Conservation (phyloP, 192 early-diverging fungal species). For the Funneliformis geosporum region DNA sequence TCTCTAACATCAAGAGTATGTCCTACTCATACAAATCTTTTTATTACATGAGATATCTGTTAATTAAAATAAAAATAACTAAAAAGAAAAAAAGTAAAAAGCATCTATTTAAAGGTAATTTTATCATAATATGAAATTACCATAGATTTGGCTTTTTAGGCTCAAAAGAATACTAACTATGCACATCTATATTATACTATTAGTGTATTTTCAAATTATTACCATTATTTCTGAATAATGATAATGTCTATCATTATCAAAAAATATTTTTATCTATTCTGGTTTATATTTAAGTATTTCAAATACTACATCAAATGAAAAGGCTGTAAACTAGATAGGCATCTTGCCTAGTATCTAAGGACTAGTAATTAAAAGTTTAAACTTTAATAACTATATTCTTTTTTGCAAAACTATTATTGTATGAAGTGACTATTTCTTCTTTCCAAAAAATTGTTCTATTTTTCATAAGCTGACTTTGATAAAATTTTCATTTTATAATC, state of each 20-base stretch:
- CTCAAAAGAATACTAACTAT: slow-evolving; percentile 6
- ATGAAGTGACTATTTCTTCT: neutral
- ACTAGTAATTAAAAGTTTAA: neutral
- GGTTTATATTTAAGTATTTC: slow-evolving; percentile 10
- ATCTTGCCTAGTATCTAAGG: slow-evolving; percentile 6
- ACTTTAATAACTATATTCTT: neutral
- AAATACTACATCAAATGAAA: slow-evolving; percentile 3
- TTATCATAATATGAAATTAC: neutral
- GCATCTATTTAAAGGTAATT: neutral
- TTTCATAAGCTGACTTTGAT: neutral
- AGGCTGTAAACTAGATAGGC: slow-evolving; percentile 4
- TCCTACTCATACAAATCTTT: neutral
- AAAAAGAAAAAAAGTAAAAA: neutral
- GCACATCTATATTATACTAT: slow-evolving; percentile 16
- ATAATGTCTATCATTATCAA: too few relatives aligned
- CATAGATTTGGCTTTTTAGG: neutral
- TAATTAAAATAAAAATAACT: neutral
- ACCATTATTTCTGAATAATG: slow-evolving; percentile 7
- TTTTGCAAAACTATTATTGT: slow-evolving; percentile 9
- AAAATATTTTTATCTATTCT: slow-evolving; percentile 18
- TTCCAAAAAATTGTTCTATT: slow-evolving; percentile 18
- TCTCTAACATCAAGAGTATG: slow-evolving; percentile 4
- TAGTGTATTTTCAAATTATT: neutral
- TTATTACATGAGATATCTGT: neutral
- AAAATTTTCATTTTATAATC: slow-evolving; percentile 19